phyloP scores from a whole-genome alignment of 306 rosid species.

The Citrullus amarus region DNA sequence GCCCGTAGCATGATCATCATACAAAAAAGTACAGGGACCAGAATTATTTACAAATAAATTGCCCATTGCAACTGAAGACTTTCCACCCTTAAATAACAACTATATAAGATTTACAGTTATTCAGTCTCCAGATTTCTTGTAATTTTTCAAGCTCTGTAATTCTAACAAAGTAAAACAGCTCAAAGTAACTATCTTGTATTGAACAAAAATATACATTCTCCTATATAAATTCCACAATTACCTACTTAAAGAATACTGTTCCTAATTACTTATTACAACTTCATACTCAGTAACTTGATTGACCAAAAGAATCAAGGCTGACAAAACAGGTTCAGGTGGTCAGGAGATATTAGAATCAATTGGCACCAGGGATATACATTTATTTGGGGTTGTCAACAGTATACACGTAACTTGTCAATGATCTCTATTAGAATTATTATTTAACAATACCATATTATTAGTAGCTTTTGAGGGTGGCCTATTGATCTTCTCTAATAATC shows the following conservation, averaged over 20 bases:
- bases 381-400: constrained; percentile 48
- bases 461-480: constrained; percentile 78
- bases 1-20: not conserved
- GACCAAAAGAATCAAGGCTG: not conserved
- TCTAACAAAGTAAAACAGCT: not conserved
- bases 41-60: not conserved
- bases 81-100: not conserved
- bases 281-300: constrained; percentile 10
- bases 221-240: not conserved
- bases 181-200: not conserved
- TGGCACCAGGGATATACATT: constrained; percentile 30
- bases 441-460: constrained; percentile 43
- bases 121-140: not conserved
- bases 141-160: not conserved
- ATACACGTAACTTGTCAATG: constrained; percentile 58
- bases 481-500: constrained; percentile 97
- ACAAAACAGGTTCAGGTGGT: constrained; percentile 6
- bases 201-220: constrained; percentile 1
- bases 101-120: not conserved
- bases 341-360: constrained; percentile 23
- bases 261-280: not conserved
- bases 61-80: not conserved
- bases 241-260: not conserved
- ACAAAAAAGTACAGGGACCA: not conserved
- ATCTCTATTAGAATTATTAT: constrained; percentile 46